Evolutionary conservation across 108 stramenopile genomes (phyloP).

Genomic region (Nannochloropsis oceanica): DNA sequence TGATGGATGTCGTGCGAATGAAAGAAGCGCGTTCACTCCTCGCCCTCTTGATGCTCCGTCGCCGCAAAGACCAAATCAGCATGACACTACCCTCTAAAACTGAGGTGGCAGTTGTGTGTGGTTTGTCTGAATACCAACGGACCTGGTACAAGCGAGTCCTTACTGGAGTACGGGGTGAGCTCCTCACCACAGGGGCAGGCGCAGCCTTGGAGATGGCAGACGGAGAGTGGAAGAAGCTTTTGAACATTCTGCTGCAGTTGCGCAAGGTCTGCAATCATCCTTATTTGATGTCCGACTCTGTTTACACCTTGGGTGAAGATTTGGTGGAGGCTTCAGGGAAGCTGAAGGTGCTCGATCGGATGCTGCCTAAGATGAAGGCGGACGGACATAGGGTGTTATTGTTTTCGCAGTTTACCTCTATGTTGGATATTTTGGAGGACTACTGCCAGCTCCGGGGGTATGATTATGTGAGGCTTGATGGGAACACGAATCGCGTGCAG

Average conservation of each 20-base stretch:
- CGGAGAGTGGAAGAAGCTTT: slow-evolving; percentile 13
- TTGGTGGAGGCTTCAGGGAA: slow-evolving; percentile 39
- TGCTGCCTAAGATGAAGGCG: slow-evolving; percentile 27
- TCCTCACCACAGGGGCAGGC: not conserved
- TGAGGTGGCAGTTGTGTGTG: not conserved
- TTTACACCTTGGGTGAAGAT: slow-evolving; percentile 14
- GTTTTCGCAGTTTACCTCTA: slow-evolving; percentile 43
- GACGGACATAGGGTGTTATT: slow-evolving; percentile 37
- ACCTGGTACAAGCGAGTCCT: slow-evolving; percentile 63
- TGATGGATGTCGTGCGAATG: slow-evolving; percentile 53
- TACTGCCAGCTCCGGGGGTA: slow-evolving; percentile 29
- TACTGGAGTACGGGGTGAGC: not conserved
- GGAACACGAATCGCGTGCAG: slow-evolving; percentile 43
- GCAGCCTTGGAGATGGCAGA: not conserved
- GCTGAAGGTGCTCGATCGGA: slow-evolving; percentile 32
- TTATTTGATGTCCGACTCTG: slow-evolving; percentile 22
- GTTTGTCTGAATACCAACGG: slow-evolving; percentile 78
- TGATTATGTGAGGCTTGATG: slow-evolving; percentile 44
- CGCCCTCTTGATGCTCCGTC: slow-evolving; percentile 74
- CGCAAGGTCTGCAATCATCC: slow-evolving; percentile 41
- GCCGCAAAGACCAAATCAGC: slow-evolving; percentile 65
- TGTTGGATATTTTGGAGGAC: slow-evolving; percentile 39
- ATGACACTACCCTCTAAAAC: slow-evolving; percentile 44
- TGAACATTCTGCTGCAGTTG: slow-evolving; percentile 40
- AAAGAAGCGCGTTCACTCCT: slow-evolving; percentile 84